Evolutionary conservation across 2,329 filamentous ascomycete species (phyloP), one percentile per base, ranked within the genome.

Genomic region (Blumeriella jaapii): DNA sequence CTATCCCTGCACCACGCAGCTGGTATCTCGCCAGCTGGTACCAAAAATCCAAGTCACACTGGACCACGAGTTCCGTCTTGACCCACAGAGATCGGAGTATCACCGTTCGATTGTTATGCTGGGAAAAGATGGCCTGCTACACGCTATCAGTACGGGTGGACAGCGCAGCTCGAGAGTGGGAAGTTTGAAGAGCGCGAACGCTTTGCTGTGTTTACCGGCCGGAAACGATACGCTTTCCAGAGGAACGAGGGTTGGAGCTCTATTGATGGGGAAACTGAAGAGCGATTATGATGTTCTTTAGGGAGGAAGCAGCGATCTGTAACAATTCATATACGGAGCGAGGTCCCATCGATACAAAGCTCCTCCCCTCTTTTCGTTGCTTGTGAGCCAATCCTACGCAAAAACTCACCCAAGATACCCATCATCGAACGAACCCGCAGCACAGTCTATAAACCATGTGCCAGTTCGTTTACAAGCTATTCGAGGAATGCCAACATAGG

Each of bases 91-190:
- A 37, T 78, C 79, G 0, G 91, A 98, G 56, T 98, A 93, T 58
- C 89, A 95, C 55, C 79, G 91, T n/a, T 86, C 78, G 0, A 61
- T 85, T 2, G 75, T 94, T 2, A 67, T 65, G 0, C 73, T 75
- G 2, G 69, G 67, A 0, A 65, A 60, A 8, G 78, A 87, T 49
- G 87, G 87, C 0, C 50, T 62, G 6, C 58, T 96, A 30, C 65
- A 72, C 40, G 91, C 86, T 0, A 72, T 64, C 18, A 94, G 85
- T 52, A 98, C 91, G 0, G 91, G 91, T 5, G 77, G 80, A 3
- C 91, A 98, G 63, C 69, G 91, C 33, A 96, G 89, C 57, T 93
- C 83, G 11, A 73, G 77, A 42, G 86, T 98, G 2, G 85, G 86
- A 0, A 96, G 89, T 58, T 67, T 96, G 48, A 82, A 79, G 42